Evolutionary conservation across 768 basidiomycete genomes (phyloP).

Genomic region (Tylopilus rubrobrunneus): DNA sequence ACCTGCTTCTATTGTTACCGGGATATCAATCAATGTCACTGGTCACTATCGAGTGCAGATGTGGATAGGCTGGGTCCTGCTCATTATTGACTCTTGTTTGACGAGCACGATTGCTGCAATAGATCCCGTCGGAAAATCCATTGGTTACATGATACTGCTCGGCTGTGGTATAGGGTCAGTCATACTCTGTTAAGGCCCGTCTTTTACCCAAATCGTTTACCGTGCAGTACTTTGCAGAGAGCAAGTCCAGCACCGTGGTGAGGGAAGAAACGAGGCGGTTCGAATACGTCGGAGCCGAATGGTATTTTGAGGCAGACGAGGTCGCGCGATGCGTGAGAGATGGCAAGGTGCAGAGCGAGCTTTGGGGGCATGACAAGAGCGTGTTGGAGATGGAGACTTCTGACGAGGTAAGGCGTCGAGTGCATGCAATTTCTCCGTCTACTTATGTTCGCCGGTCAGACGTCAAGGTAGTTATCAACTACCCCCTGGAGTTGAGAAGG

Average conservation of each 20-base stretch:
- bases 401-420: slow-evolving; percentile 57
- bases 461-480: slow-evolving; percentile 65
- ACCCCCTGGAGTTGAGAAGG: too few species aligned
- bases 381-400: slow-evolving; percentile 79
- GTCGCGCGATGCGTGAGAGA: slow-evolving; percentile 75
- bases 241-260: slow-evolving; percentile 37
- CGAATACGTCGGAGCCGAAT: slow-evolving; percentile 64
- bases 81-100: too few species aligned
- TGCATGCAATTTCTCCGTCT: neutral
- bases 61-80: too few species aligned
- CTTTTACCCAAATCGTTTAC: slow-evolving; percentile 64
- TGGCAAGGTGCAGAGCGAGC: slow-evolving; percentile 72
- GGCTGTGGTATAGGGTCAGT: too few species aligned
- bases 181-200: slow-evolving; percentile 18
- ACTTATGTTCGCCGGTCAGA: slow-evolving; percentile 41
- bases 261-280: slow-evolving; percentile 58
- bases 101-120: too few species aligned
- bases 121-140: too few species aligned
- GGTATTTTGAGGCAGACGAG: slow-evolving; percentile 87
- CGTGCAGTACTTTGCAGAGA: slow-evolving; percentile 56
- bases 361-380: slow-evolving; percentile 79
- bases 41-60: too few species aligned
- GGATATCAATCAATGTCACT: too few species aligned
- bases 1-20: too few species aligned
- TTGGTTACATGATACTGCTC: too few species aligned